Conservation (phyloP, 305 asterid species). For the Fraxinus nigra region DNA sequence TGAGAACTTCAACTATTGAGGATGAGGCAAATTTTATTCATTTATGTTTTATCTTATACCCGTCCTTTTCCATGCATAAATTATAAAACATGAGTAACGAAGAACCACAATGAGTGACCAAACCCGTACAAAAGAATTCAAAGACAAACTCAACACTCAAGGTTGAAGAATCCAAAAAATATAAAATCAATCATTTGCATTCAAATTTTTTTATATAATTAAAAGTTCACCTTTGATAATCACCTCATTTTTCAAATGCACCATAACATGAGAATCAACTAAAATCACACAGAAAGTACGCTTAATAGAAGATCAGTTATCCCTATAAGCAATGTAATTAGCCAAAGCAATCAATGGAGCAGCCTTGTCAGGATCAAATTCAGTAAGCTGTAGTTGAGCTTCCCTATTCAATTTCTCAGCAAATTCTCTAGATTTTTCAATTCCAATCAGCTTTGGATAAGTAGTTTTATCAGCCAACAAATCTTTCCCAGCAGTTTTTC, state of each 20-base stretch:
- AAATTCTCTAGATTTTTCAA: slow-evolving; percentile 32
- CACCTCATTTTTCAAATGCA: background rate
- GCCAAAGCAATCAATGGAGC: slow-evolving; percentile 30
- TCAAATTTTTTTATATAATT: too few relatives aligned
- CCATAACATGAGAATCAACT: background rate
- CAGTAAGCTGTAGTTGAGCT: background rate
- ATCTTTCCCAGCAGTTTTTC: slow-evolving; percentile 50
- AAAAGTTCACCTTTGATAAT: background rate
- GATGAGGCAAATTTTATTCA: too few relatives aligned
- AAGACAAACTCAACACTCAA: too few relatives aligned
- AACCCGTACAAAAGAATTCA: too few relatives aligned
- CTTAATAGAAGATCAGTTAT: slow-evolving; percentile 6
- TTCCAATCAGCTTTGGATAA: slow-evolving; percentile 36
- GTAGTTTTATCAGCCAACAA: slow-evolving; percentile 37
- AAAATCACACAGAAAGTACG: too few relatives aligned
- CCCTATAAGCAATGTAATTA: slow-evolving; percentile 21
- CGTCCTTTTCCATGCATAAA: too few relatives aligned
- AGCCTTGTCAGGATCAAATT: slow-evolving; percentile 24
- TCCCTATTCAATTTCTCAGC: slow-evolving; percentile 30
- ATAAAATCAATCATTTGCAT: too few relatives aligned
- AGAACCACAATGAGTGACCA: too few relatives aligned
- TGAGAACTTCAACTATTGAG: too few relatives aligned
- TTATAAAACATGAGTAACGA: too few relatives aligned
- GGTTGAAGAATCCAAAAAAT: too few relatives aligned
- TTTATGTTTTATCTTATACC: too few relatives aligned